A percentile compares a stretch with the other conserved stretches of the same genome.
These are phyloP conservation scores for Meredithiella fracta DNA, from an alignment of 2,329 filamentous ascomycete genomes.

Conservation along the genomic window DNA sequence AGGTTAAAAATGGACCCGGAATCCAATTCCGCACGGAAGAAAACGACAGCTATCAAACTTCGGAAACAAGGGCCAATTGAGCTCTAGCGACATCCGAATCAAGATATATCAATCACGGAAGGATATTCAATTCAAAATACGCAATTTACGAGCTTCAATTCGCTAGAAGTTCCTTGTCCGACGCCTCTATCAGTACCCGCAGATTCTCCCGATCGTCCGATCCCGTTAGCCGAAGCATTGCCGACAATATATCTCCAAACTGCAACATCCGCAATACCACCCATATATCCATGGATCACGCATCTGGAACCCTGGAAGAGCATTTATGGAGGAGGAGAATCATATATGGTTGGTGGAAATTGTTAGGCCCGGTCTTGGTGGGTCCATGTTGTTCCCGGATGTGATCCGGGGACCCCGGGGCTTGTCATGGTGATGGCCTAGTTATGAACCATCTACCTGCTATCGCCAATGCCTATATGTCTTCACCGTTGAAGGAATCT, in stretches of 20 bases:
- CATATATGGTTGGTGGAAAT: background rate
- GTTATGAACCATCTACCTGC: background rate
- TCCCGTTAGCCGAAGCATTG: conserved; percentile 1
- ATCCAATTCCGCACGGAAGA: too few relatives aligned
- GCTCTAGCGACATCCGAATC: too few relatives aligned
- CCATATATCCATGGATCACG: background rate
- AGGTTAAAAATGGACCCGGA: too few relatives aligned
- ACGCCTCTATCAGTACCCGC: background rate
- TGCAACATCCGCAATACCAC: background rate
- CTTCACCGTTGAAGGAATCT: too few relatives aligned
- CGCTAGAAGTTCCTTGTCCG: background rate
- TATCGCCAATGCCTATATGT: background rate
- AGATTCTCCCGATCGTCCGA: conserved; percentile 3
- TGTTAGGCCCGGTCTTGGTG: background rate
- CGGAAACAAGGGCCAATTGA: too few relatives aligned
- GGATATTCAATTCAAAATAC: too few relatives aligned
- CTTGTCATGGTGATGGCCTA: too few relatives aligned
- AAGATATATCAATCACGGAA: too few relatives aligned
- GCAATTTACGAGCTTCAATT: too few relatives aligned
- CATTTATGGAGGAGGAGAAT: too few relatives aligned
- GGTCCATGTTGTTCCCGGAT: background rate
- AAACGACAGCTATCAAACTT: too few relatives aligned
- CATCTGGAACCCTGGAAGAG: background rate
- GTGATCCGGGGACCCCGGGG: too few relatives aligned
- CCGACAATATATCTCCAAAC: background rate